Percentiles rank a stretch among this genome's conserved stretches.
phyloP scores from a whole-genome alignment of 169 alveolate species.

The Cryptosporidium sp. region DNA sequence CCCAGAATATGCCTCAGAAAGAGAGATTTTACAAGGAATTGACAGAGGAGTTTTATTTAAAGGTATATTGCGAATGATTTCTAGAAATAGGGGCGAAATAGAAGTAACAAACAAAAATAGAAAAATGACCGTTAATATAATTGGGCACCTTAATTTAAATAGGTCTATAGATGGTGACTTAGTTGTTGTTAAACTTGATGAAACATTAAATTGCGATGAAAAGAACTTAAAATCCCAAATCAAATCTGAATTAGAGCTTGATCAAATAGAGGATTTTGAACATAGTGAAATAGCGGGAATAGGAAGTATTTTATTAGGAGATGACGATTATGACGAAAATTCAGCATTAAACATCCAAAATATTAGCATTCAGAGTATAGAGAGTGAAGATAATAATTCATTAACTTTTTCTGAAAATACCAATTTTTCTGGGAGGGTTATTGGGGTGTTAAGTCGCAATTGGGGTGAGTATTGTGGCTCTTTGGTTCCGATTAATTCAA shows the following conservation, averaged over 20 bases:
- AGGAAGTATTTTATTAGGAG: slow-evolving; percentile 78
- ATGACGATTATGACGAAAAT: slow-evolving; percentile 69
- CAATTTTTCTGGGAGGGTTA: slow-evolving; percentile 88
- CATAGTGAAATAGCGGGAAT: slow-evolving; percentile 78
- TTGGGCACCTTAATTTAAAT: slow-evolving; percentile 90
- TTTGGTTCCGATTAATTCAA: slow-evolving; percentile 82
- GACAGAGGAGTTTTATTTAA: slow-evolving; percentile 88
- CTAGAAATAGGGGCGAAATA: slow-evolving; percentile 80
- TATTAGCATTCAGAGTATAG: slow-evolving; percentile 43
- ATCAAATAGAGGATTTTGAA: slow-evolving; percentile 79
- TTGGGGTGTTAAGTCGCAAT: slow-evolving; percentile 90
- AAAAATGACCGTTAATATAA: slow-evolving; percentile 86
- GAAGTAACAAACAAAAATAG: slow-evolving; percentile 84
- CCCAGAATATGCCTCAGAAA: slow-evolving; percentile 81
- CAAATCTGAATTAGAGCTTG: slow-evolving; percentile 79
- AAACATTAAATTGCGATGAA: slow-evolving; percentile 80
- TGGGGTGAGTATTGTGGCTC: slow-evolving; percentile 95
- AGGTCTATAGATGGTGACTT: slow-evolving; percentile 97
- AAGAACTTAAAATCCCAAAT: slow-evolving; percentile 14
- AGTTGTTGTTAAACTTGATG: slow-evolving; percentile 94
- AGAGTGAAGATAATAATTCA: slow-evolving; percentile 54
- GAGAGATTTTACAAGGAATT: slow-evolving; percentile 83
- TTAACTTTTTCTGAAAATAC: slow-evolving; percentile 77
- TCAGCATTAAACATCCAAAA: slow-evolving; percentile 37
- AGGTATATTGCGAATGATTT: slow-evolving; percentile 89